Evolutionary conservation across 169 alveolate genomes (phyloP).

Genomic region (Eimeria sp.): DNA sequence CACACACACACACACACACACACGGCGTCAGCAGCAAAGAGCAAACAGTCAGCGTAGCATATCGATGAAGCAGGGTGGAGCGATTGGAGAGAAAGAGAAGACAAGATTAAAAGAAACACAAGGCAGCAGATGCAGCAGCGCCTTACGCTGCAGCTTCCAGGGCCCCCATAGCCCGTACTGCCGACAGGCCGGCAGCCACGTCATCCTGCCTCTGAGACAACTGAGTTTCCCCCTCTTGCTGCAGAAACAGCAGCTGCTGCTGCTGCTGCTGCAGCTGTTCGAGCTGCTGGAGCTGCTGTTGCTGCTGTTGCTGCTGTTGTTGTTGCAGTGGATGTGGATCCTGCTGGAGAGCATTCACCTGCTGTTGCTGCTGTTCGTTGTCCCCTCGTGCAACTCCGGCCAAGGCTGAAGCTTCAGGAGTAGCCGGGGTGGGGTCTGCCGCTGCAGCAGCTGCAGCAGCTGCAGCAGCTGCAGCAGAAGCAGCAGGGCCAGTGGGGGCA

Average conservation of each 20-base stretch:
- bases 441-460: background rate
- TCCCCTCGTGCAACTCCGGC: background rate
- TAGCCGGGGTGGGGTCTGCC: background rate
- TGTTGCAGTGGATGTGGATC: background rate
- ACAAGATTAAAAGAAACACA: background rate
- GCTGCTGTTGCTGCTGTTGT: slow-evolving; percentile 7
- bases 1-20: background rate
- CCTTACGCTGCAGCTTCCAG: slow-evolving; percentile 70
- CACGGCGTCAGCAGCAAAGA: background rate
- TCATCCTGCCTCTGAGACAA: background rate
- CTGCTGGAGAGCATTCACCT: background rate
- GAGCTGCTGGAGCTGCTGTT: background rate
- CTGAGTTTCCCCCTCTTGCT: background rate
- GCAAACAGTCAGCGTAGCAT: background rate
- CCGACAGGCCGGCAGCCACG: background rate
- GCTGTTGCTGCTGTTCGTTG: background rate
- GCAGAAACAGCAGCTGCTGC: background rate
- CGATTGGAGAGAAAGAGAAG: background rate
- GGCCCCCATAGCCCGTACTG: slow-evolving; percentile 44
- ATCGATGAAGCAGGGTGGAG: background rate
- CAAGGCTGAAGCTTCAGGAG: background rate
- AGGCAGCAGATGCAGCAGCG: background rate
- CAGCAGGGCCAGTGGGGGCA: slow-evolving; percentile 3
- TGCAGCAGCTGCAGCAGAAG: background rate
- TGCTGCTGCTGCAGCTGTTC: slow-evolving; percentile 23